Evolutionary conservation across 1,284 basidiomycete species (phyloP).

Genomic region (Omphalotus olearius): DNA sequence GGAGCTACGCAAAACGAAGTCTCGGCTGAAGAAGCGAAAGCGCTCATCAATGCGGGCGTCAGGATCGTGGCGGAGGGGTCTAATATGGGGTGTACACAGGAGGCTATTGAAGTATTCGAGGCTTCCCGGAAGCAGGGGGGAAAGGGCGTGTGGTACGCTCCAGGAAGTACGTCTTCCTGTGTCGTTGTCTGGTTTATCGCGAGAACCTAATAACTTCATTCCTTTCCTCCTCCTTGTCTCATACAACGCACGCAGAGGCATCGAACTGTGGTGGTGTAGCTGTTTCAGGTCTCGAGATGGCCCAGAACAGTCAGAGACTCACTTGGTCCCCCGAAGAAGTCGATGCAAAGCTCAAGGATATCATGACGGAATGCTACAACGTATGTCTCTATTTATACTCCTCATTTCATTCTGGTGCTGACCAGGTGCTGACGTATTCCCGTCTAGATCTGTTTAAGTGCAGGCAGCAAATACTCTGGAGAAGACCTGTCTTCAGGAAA

Average conservation of each 20-base stretch:
- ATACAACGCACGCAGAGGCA: constrained; percentile 42
- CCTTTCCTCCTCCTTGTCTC: no score
- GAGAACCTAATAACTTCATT: constrained; percentile 3
- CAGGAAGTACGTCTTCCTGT: constrained; percentile 46
- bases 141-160: constrained; percentile 60
- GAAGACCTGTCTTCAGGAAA: constrained; percentile 34
- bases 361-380: constrained; percentile 71
- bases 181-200: not conserved
- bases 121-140: constrained; percentile 48
- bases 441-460: constrained; percentile 48
- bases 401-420: not conserved
- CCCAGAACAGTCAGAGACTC: constrained; percentile 71
- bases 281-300: constrained; percentile 78
- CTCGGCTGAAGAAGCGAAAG: constrained; percentile 67
- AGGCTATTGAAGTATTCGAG: constrained; percentile 76
- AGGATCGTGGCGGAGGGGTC: constrained; percentile 77
- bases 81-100: constrained; percentile 73
- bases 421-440: not conserved
- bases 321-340: constrained; percentile 68
- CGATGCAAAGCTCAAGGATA: constrained; percentile 68
- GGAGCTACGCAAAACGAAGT: constrained; percentile 82
- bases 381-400: constrained; percentile 21
- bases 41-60: constrained; percentile 66
- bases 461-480: constrained; percentile 58
- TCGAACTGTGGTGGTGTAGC: constrained; percentile 73